These are phyloP conservation scores for Marasmius sp. DNA, from an alignment of 1,284 basidiomycete genomes.

Conservation along the genomic window DNA sequence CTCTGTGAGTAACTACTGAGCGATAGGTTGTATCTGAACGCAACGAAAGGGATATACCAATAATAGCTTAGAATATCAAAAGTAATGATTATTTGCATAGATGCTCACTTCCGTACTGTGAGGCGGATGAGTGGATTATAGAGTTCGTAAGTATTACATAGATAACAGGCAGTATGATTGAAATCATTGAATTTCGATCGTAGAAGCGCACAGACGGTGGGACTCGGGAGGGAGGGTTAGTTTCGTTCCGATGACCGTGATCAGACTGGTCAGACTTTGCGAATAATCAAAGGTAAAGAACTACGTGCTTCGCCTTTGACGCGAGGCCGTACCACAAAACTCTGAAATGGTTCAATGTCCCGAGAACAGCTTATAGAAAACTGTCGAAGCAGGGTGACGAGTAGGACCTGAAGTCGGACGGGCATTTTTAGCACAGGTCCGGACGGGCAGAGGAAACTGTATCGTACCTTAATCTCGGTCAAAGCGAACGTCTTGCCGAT, in stretches of 20 bases:
- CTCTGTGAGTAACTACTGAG: too few species aligned
- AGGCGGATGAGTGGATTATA: too few species aligned
- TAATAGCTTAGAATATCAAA: too few species aligned
- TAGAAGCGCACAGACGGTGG: too few species aligned
- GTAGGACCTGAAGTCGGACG: conserved; percentile 35
- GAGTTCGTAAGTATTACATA: too few species aligned
- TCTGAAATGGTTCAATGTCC: conserved; percentile 59
- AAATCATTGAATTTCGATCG: too few species aligned
- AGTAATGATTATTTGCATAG: too few species aligned
- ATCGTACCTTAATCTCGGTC: conserved; percentile 52
- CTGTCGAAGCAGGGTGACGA: conserved; percentile 46
- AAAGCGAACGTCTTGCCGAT: conserved; percentile 55
- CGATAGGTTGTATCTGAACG: too few species aligned
- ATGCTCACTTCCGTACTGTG: too few species aligned
- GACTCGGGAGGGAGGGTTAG: too few species aligned
- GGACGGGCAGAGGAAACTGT: background rate
- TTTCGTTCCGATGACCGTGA: background rate
- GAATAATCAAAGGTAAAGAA: conserved; percentile 52
- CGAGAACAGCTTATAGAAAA: conserved; percentile 48
- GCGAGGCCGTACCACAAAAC: conserved; percentile 61
- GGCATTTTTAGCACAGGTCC: background rate
- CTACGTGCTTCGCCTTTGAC: conserved; percentile 49
- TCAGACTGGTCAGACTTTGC: conserved; percentile 25
- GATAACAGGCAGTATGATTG: too few species aligned
- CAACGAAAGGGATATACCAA: too few species aligned